Conservation (phyloP, 371 early-diverging fungal species). For the Syncephalastrum contaminatum region DNA sequence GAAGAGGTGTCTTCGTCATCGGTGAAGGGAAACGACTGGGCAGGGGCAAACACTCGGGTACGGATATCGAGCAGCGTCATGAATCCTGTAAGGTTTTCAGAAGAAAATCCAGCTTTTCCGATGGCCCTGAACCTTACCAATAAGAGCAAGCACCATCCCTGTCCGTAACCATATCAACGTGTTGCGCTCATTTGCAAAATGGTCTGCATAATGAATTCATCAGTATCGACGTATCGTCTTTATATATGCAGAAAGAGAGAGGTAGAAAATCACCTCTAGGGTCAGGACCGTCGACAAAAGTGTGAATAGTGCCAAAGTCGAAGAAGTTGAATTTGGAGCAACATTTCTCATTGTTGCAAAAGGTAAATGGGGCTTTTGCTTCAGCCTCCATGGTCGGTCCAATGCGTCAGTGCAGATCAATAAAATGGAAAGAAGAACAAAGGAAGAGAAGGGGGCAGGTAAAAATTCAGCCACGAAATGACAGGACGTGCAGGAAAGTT, state of each 20-base stretch:
- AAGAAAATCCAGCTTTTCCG: neutral
- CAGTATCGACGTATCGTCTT: too few relatives aligned
- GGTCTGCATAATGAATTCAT: conserved; percentile 10
- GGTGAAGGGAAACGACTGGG: conserved; percentile 34
- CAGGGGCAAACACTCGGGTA: conserved; percentile 34
- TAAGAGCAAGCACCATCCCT: conserved; percentile 28
- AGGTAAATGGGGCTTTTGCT: conserved; percentile 25
- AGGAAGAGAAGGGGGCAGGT: neutral
- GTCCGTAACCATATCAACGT: conserved; percentile 38
- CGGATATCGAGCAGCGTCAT: conserved; percentile 33
- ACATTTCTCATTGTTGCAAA: conserved; percentile 37
- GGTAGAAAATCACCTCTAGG: conserved; percentile 21
- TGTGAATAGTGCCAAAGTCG: conserved; percentile 33
- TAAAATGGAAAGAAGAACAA: neutral
- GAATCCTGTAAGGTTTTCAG: conserved; percentile 21
- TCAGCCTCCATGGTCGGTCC: conserved; percentile 12
- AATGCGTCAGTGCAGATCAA: neutral
- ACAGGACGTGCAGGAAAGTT: too few relatives aligned
- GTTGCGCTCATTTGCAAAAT: conserved; percentile 45
- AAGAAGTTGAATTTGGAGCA: conserved; percentile 32
- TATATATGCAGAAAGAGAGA: too few relatives aligned
- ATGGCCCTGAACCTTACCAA: conserved; percentile 19
- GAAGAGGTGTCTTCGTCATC: conserved; percentile 16
- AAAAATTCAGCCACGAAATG: too few relatives aligned
- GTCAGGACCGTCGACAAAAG: conserved; percentile 40